Evolutionary conservation across 2,329 filamentous ascomycete genomes (phyloP), one percentile per base, ranked within the genome.

Genomic region (Macrophomina pseudophaseolina): DNA sequence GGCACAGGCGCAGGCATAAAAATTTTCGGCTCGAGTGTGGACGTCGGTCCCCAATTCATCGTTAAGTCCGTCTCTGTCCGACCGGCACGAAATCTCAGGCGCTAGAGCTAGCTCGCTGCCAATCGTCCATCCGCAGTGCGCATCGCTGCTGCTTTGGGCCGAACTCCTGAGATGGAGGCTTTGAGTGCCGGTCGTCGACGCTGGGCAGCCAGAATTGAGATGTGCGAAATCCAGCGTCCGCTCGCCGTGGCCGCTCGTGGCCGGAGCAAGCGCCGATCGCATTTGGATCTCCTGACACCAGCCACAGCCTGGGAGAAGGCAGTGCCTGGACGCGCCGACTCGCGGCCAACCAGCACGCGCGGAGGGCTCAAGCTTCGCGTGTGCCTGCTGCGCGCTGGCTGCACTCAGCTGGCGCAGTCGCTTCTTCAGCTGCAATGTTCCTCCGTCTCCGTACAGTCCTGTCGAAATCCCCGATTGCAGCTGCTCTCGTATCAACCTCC

Each of bases 181-280:
- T 23, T 1, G 23, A 23, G 23, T 23, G 23, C 23, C 23, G 23
- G 23, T 23, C 23, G 23, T 23, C 23, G 23, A 23, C 23, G 23
- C 23, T 23, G 48, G 32, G 14, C 52, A 16, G 12, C 33, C 18
- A 60, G 56, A 40, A 60, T 44, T 32, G 54, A 33, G 54, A 48
- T 60, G 46, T 12, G 40, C 40, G 5, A 54, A 54, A 58, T 58
- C 53, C n/a, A 35, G 53, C 42, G 42, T 44, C 38, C 53, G 53
- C 53, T 42, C 53, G 53, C 35, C 35, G 11, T 46, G 18, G 38
- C 54, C 40, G 54, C 54, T 54, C 33, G 11, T 40, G 52, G 52
- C 4, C 8, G 32, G 52, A 28, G 52, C 4, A 32, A 28, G n/a
- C 33, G 52, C 52, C 52, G 52, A 54, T 54, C 52, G 28, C n/a